Evolutionary conservation across 495 filamentous ascomycete species (phyloP), one percentile per base, ranked within the genome.

Genomic region (Xylaria venustula): DNA sequence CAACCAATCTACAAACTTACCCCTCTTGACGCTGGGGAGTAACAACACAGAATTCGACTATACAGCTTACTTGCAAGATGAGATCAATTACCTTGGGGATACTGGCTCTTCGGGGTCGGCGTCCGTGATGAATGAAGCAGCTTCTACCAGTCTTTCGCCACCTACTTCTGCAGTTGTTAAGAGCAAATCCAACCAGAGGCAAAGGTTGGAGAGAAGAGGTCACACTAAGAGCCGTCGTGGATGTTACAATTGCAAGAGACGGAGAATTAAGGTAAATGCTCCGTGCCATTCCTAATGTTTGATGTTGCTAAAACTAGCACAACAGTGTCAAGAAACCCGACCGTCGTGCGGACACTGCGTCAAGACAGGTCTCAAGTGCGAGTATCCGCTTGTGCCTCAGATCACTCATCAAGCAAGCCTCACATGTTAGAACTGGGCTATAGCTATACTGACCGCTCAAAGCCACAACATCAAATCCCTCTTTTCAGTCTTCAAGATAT

Each of bases 171-270:
- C 61, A 0, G 12, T 40, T 5, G 36, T 60, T 15, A 59, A 34
- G 25, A 32, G 51, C 17, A 64, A 52, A 15, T 41, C 53, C 41
- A 45, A 17, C 30, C 62, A 60, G 15, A 75, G 62, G 53, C 72
- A 67, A 34, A 68, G 73, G 44, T 54, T 76, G n/a, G 77, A 81
- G 66, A 64, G 79, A 40, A 53, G 75, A 34, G 79, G 80, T 0
- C 85, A 87, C 58, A 87, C 79, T 1, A 88, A 88, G 67, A 86
- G 83, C 26, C 73, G 86, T 2, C 70, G 78, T n/a, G 86, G 85
- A 1, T 88, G 86, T 64, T 85, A 80, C 60, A 85, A 85, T 70
- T 88, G 86, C 77, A 88, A 88, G 68, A 72, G 77, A 42, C 73
- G 85, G 9, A 75, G 80, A 60, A 87, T 88, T 64, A 88, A 88